Percentiles rank a stretch among this genome's conserved stretches.
Evolutionary conservation across 1,284 basidiomycete genomes (phyloP).

Genomic region (Sanghuangporus baumii): DNA sequence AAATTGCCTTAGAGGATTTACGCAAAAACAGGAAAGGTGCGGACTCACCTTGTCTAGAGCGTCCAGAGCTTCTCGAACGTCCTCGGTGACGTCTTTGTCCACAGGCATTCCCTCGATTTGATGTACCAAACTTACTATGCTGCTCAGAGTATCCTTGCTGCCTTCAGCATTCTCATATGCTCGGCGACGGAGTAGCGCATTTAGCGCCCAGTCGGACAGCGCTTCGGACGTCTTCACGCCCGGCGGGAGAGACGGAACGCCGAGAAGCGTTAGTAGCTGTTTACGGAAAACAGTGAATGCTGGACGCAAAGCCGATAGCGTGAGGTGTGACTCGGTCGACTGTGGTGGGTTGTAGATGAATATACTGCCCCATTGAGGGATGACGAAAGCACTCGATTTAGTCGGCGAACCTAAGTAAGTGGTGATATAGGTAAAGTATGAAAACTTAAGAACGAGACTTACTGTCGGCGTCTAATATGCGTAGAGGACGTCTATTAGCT

Average conservation of each 20-base stretch:
- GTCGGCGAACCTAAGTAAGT: conserved; percentile 35
- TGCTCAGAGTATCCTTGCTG: conserved; percentile 69
- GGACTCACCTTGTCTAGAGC: conserved; percentile 63
- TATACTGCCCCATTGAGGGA: conserved; percentile 96
- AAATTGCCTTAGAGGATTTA: conserved; percentile 3
- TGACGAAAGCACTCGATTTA: conserved; percentile 68
- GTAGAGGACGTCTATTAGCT: conserved; percentile 58
- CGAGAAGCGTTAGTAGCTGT: conserved; percentile 77
- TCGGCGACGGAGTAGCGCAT: conserved; percentile 70
- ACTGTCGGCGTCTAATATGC: conserved; percentile 60
- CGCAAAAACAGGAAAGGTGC: conserved; percentile 9
- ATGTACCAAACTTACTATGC: conserved; percentile 77
- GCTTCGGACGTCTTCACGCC: conserved; percentile 20
- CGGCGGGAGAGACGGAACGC: conserved; percentile 60
- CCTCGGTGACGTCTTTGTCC: conserved; percentile 64
- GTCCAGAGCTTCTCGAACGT: conserved; percentile 64
- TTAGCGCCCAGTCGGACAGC: conserved; percentile 73
- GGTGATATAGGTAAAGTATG: background rate
- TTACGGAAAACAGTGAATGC: conserved; percentile 68
- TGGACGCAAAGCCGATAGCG: conserved; percentile 40
- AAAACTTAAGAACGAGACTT: background rate
- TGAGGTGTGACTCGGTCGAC: conserved; percentile 28
- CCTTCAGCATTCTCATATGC: conserved; percentile 64
- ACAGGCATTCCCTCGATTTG: conserved; percentile 91
- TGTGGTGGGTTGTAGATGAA: conserved; percentile 63